Conservation (phyloP, 2,329 filamentous ascomycete genomes). For the Colletotrichum salicis region DNA sequence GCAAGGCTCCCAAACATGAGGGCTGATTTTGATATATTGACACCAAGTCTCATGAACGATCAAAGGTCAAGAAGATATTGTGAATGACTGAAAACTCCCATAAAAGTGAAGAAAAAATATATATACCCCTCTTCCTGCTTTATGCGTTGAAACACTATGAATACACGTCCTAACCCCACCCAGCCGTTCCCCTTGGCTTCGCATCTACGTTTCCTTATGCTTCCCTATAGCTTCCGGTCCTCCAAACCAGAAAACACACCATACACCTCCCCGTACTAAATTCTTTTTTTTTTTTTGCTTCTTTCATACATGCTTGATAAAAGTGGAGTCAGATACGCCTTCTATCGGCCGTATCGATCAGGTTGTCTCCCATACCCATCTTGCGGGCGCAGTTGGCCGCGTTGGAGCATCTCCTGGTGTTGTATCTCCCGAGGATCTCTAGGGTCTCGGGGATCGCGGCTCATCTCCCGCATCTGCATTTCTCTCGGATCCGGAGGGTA, state of each 20-base stretch:
- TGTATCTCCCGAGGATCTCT: constrained; percentile 43
- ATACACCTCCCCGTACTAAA: not conserved
- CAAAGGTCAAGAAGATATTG: no score
- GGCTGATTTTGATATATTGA: no score
- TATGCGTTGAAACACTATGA: constrained; percentile 12
- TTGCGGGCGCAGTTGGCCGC: constrained; percentile 54
- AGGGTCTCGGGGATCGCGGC: constrained; percentile 49
- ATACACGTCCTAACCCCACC: constrained; percentile 3
- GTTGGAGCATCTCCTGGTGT: constrained; percentile 47
- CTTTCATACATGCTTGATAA: constrained; percentile 2
- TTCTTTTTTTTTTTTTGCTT: not conserved
- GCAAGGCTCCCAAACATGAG: no score
- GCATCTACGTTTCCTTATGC: constrained; percentile 3
- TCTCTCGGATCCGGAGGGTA: constrained; percentile 48
- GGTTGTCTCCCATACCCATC: constrained; percentile 56
- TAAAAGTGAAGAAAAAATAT: not conserved
- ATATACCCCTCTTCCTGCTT: constrained; percentile 11
- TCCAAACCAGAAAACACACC: not conserved
- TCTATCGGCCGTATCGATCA: constrained; percentile 57
- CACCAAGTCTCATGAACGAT: no score
- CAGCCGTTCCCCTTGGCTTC: not conserved
- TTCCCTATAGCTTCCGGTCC: not conserved
- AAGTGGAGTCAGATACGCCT: not conserved
- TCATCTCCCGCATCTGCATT: constrained; percentile 50
- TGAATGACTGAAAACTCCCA: not conserved